These are phyloP conservation scores for Cryphonectria carpinicola DNA, from an alignment of 2,329 filamentous ascomycete genomes.

Conservation along the genomic window DNA sequence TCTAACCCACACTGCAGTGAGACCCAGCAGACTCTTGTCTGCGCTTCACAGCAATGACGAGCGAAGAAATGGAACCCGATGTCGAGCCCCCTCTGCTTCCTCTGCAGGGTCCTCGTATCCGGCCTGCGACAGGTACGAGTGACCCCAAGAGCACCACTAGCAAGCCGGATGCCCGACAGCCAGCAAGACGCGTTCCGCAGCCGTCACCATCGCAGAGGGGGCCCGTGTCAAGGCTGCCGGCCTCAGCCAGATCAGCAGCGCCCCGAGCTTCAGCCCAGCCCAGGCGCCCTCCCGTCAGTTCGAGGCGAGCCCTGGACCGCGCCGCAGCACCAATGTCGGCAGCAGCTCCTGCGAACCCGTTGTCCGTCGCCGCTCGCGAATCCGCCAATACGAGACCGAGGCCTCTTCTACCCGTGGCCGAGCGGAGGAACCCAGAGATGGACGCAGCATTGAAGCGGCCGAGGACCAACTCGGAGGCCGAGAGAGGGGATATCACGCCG, in stretches of 20 bases:
- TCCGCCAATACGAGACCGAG: conserved; percentile 35
- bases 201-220: conserved; percentile 8
- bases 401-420: conserved; percentile 50
- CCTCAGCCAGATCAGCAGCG: conserved; percentile 17
- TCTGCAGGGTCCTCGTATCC: conserved; percentile 23
- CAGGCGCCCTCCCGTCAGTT: conserved; percentile 21
- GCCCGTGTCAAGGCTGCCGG: conserved; percentile 21
- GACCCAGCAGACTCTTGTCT: conserved; percentile 29
- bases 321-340: not conserved
- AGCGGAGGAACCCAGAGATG: conserved; percentile 50
- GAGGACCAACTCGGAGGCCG: conserved; percentile 58
- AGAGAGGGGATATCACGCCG: conserved; percentile 59
- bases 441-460: conserved; percentile 39
- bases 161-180: conserved; percentile 15
- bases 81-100: conserved; percentile 27
- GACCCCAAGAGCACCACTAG: conserved; percentile 4
- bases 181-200: conserved; percentile 16
- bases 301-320: conserved; percentile 16
- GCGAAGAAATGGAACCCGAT: conserved; percentile 30
- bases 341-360: not conserved
- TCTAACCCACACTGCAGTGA: conserved; percentile 26
- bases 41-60: conserved; percentile 28
- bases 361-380: conserved; percentile 21
- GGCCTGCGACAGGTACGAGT: conserved; percentile 8
- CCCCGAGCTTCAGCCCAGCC: conserved; percentile 21